Evolutionary conservation across 768 basidiomycete genomes (phyloP), one percentile per base, ranked within the genome.

Genomic region (Tylopilus plumbeoviolaceoides): DNA sequence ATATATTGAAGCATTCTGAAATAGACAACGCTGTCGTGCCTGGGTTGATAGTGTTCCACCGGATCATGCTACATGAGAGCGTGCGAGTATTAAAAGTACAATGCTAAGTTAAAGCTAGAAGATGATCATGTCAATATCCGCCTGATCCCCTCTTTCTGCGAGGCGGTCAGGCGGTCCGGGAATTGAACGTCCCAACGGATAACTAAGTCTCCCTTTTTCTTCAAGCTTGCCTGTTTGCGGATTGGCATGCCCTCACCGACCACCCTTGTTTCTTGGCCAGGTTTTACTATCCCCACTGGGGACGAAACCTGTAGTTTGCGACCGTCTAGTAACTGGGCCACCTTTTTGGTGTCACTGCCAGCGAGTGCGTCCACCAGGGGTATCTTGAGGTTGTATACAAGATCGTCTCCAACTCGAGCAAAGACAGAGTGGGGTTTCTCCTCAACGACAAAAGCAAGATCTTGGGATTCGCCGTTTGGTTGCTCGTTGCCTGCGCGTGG

Each of bases 401-500:
- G 79, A 67, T 97, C 85, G 71, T 95, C 89, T 30, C 87, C 91
- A 8, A 89, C 84, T 21, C 95, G 79, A 53, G 73, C 78, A 70
- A 91, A 97, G 17, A 76, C 68, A 0, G 78, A 69, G 69, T 98
- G 91, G 9, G 87, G 85, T 71, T 95, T 98, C 72, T 98, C 93
- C 69, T 97, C 95, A n/a, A 97, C 83, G 44, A 95, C 83, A 65
- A 99, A 98, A 30, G 94, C 94, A n/a, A 99, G 78, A 67, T 95
- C 91, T 63, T 94, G 92, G 14, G 87, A 68, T 43, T 86, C 86
- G 11, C 87, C 86, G 31, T 56, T 68, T 12, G 73, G 65, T 47
- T 78, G 76, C 62, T 94, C 92, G 69, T 98, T 94, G 3, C 92
- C 92, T 10, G 91, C 87, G 20, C 82, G 81, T 0, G 89, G 82